A percentile compares a stretch with the other conserved stretches of the same genome.
Conservation (phyloP, 108 stramenopile genomes). For the Seminavis robusta region DNA sequence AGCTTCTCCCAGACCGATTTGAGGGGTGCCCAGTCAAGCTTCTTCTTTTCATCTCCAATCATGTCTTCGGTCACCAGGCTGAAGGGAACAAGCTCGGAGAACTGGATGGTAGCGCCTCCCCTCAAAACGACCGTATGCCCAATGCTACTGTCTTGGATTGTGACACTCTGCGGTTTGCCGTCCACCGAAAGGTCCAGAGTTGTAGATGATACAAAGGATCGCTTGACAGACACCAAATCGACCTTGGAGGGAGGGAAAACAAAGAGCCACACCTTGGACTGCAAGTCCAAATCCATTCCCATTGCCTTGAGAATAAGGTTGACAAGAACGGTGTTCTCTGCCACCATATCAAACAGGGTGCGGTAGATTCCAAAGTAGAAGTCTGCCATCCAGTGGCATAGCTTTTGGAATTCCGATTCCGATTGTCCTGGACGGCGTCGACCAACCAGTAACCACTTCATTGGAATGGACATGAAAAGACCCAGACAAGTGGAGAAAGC, state of each 20-base stretch:
- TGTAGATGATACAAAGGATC: slow-evolving; percentile 1
- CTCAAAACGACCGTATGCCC: neutral
- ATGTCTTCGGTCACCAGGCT: neutral
- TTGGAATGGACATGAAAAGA: too few relatives aligned
- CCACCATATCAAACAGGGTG: neutral
- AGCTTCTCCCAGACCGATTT: too few relatives aligned
- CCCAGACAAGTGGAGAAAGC: too few relatives aligned
- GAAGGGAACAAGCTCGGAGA: neutral
- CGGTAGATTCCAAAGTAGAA: neutral
- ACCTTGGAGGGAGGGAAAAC: slow-evolving; percentile 6
- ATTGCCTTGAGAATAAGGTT: slow-evolving; percentile 4
- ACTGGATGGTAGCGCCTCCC: neutral
- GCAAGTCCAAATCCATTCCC: slow-evolving; percentile 8
- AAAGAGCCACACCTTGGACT: neutral
- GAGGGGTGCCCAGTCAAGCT: too few relatives aligned
- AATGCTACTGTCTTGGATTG: slow-evolving; percentile 10
- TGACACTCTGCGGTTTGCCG: neutral
- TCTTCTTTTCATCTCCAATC: too few relatives aligned
- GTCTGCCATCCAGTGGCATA: slow-evolving; percentile 3
- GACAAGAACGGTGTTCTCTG: neutral
- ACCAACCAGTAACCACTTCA: slow-evolving; percentile 8
- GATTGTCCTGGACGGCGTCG: neutral
- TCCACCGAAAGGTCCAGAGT: neutral
- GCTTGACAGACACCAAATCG: slow-evolving; percentile 1
- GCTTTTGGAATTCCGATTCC: neutral